Evolutionary conservation across 352 stramenopile species (phyloP).

Genomic region (Globisporangium cystogenes): DNA sequence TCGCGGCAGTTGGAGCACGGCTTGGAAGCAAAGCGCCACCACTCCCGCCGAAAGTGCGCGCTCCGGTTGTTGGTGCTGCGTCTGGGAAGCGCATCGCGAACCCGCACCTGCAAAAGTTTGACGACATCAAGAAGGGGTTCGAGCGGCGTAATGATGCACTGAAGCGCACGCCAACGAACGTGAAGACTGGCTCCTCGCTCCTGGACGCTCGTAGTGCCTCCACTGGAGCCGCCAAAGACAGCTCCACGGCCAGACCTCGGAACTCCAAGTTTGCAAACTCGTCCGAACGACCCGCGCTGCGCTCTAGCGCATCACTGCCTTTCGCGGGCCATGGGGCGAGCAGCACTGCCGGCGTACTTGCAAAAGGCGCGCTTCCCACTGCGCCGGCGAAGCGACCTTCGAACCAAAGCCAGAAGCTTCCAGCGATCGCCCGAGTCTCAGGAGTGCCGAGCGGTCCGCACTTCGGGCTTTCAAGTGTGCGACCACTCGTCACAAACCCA

Average conservation of each 20-base stretch:
- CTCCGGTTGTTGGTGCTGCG: constrained; percentile 35
- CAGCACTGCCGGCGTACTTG: neutral
- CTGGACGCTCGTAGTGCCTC: constrained; percentile 6
- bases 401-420: constrained; percentile 6
- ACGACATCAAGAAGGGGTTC: constrained; percentile 61
- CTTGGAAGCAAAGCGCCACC: constrained; percentile 19
- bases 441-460: constrained; percentile 1
- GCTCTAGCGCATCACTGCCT: neutral
- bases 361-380: neutral
- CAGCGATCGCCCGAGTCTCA: constrained; percentile 4
- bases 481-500: neutral
- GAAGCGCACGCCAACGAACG: constrained; percentile 23
- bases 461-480: constrained; percentile 10
- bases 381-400: constrained; percentile 1
- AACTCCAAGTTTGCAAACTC: neutral
- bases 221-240: neutral
- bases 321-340: neutral
- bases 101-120: constrained; percentile 52
- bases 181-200: constrained; percentile 15
- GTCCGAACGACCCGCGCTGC: neutral
- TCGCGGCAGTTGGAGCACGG: neutral
- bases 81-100: constrained; percentile 54
- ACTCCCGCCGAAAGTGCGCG: constrained; percentile 35
- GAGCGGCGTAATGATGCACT: constrained; percentile 48
- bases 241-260: neutral